phyloP scores from a whole-genome alignment of 352 stramenopile species.

The Pythium sukuiense region DNA sequence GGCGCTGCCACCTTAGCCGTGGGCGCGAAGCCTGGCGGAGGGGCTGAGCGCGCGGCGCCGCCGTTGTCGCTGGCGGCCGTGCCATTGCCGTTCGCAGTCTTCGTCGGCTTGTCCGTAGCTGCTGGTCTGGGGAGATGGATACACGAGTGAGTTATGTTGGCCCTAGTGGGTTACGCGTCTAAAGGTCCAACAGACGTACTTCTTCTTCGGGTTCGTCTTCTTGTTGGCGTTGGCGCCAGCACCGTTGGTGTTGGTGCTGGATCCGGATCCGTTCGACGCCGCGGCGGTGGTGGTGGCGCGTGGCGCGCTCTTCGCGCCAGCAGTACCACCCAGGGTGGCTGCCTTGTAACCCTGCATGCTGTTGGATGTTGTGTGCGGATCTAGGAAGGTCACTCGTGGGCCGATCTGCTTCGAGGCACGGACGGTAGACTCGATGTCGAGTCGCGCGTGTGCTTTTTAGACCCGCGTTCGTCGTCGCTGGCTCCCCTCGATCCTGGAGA shows the following conservation, averaged over 20 bases:
- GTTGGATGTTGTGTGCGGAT: slow-evolving; percentile 1
- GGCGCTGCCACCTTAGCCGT: slow-evolving; percentile 22
- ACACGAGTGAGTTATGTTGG: background rate
- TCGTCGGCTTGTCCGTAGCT: slow-evolving; percentile 7
- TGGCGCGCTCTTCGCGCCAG: slow-evolving; percentile 4
- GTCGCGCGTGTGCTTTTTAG: slow-evolving; percentile 15
- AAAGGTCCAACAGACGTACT: slow-evolving; percentile 13
- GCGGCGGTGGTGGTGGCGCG: slow-evolving; percentile 4
- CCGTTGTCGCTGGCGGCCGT: slow-evolving; percentile 8
- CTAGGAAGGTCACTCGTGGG: background rate
- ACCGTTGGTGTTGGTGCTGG: slow-evolving; percentile 10
- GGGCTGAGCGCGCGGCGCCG: slow-evolving; percentile 26
- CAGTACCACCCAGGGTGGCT: slow-evolving; percentile 21
- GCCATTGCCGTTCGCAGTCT: slow-evolving; percentile 11
- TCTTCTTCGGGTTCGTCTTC: slow-evolving; percentile 29
- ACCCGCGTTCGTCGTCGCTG: slow-evolving; percentile 18
- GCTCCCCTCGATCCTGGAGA: slow-evolving; percentile 20
- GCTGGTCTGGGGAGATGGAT: background rate
- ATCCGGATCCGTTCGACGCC: slow-evolving; percentile 9
- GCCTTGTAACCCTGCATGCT: slow-evolving; percentile 30
- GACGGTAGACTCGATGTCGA: slow-evolving; percentile 1
- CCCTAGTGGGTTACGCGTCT: slow-evolving; percentile 1
- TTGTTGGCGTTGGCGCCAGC: slow-evolving; percentile 21
- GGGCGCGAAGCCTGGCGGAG: slow-evolving; percentile 41
- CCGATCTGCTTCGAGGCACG: background rate